Conservation (phyloP, 495 filamentous ascomycete species). For the Aspergillus diversus region DNA sequence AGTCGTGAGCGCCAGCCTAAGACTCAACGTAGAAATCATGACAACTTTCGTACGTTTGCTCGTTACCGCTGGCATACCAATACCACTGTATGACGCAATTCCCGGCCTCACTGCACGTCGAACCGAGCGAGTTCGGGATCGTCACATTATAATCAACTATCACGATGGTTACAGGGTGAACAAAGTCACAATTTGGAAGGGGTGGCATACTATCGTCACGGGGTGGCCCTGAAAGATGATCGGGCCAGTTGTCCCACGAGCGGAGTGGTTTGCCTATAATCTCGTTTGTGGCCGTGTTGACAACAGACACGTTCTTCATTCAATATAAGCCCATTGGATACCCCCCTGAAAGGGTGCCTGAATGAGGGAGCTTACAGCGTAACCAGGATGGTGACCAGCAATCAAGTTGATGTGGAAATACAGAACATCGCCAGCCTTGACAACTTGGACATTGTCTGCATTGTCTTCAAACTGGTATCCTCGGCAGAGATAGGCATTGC, state of each 20-base stretch:
- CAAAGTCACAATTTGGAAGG: too few species aligned
- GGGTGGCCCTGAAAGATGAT: too few species aligned
- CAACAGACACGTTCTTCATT: slow-evolving; percentile 72
- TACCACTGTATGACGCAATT: slow-evolving; percentile 71
- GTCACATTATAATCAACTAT: slow-evolving; percentile 58
- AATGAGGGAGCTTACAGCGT: too few species aligned
- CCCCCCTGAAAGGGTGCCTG: slow-evolving; percentile 50
- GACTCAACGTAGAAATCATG: slow-evolving; percentile 57
- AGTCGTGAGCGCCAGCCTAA: too few species aligned
- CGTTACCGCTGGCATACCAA: slow-evolving; percentile 67
- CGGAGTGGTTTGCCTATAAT: slow-evolving; percentile 61
- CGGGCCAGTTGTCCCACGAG: slow-evolving; percentile 58
- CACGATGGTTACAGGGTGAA: too few species aligned
- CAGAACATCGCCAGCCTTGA: slow-evolving; percentile 60
- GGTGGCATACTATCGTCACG: too few species aligned
- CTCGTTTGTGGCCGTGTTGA: slow-evolving; percentile 62
- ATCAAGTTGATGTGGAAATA: too few species aligned
- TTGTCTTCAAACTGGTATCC: slow-evolving; percentile 75
- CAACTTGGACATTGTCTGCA: slow-evolving; percentile 63
- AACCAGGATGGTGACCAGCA: too few species aligned
- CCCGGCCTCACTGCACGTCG: slow-evolving; percentile 61
- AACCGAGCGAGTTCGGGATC: slow-evolving; percentile 61
- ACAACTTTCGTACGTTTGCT: slow-evolving; percentile 76
- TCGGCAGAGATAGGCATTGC: slow-evolving; percentile 72
- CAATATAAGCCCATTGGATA: slow-evolving; percentile 66